Evolutionary conservation across 768 basidiomycete genomes (phyloP), one percentile per base, ranked within the genome.

Genomic region (Xanthoconium purpureum): DNA sequence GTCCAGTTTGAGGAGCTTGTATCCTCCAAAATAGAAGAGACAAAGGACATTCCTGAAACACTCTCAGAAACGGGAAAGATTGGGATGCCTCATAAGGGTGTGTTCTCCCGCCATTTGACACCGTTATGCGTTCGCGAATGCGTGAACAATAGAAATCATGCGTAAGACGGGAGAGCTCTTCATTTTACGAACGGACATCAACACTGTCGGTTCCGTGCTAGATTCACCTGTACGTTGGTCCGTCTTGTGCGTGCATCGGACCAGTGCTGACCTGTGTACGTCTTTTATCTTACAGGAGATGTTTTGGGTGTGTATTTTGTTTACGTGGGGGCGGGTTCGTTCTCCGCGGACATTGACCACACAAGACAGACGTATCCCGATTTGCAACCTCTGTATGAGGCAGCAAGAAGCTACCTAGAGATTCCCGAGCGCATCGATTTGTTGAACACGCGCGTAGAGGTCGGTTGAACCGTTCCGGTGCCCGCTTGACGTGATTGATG

Each of bases 51-150:
- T 53, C 95, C 95, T 38, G 93, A 94, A 74, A 82, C 87, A 54
- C 89, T 98, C 51, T 90, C 90, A 51, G 91, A 95, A 71, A 96
- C 93, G 1, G 95, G 95, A 11, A 94, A 96, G 74, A 95, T 98
- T 59, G 90, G 89, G 40, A 89, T 89, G 81, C 84, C 87, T 17
- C 89, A 91, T 68, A 89, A 88, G 78, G 87, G 88, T 86, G 54
- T 17, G 69, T 65, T 42, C 28, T 11, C 39, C 45, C 45, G 12
- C 40, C 11, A 17, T 20, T 47, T 46, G 59, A 43, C 28, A 33
- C 32, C 55, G 28, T 28, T 54, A 59, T 36, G 49, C 18, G 44
- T 24, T 57, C 50, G 47, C 57, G 57, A 64, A 60, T 30, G 29
- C 54, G 52, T 66, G 47, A 54, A 47, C 20, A 56, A 57, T 60